Base-by-base conservation (phyloP, 495 filamentous ascomycete species). In the Neurospora sp. region DNA sequence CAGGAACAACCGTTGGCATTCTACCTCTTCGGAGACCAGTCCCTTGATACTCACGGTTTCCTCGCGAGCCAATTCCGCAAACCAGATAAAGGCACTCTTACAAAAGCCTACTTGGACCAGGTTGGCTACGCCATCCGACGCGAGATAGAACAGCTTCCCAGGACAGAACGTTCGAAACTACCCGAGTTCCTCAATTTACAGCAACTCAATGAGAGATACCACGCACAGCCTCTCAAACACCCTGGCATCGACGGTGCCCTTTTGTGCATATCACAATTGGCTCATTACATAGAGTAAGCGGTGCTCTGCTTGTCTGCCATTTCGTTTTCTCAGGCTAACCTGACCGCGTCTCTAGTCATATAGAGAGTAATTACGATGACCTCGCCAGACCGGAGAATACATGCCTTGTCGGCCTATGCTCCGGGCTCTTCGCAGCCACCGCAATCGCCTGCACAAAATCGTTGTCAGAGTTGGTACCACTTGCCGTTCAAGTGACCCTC, bases 1-100 rank as follows among this genome's bases (percentile, higher is more conserved):
- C 12, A 37, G 27, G 54, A 66, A 18, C 54, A 66, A 6, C 12
- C 10, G 77, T 78, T 84, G 78, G 82, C 81, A 42, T 86, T 84
- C 77, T 81, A 86, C 78, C 83, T 92, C 77, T 93, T 94, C 80
- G 93, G 92, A 84, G 92, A 96, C 81, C 92, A 94, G 84, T 93
- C 92, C 38, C 85, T 90, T 76, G 90, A 92, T 78, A 90, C 90
- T 71, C 89, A 91, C 75, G 84, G 85, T 69, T 89, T 92, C 70
- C 83, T 94, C 75, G 86, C 84, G 84, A 85, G 84, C 75, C 92
- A 81, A 76, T 90, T 78, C 75, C 82, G 80, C 74, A 85, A 89
- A 73, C 85, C 86, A 70, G 90, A 90, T 76, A 88, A 89, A 74
- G 90, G 92, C 78, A 83, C 89, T 31, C 81, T 92, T 16, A 80